These are phyloP conservation scores for Heliosperma pusillum DNA, from an alignment of 148 eudicot species.

Conservation along the genomic window DNA sequence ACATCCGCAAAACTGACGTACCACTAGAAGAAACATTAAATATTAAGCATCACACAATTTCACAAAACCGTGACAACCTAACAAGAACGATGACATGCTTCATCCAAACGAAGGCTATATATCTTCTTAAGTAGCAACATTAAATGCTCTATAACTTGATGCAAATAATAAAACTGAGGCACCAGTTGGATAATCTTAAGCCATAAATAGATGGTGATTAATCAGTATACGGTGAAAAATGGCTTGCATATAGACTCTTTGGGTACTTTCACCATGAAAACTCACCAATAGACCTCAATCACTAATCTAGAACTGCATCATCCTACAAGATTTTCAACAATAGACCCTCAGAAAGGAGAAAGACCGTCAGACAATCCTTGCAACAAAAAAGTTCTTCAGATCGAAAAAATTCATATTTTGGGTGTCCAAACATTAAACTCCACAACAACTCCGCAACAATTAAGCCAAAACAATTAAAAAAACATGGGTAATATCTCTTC, in stretches of 20 bases:
- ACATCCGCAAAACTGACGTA: background rate
- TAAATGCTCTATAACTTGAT: background rate
- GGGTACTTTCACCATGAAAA: background rate
- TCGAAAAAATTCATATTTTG: background rate
- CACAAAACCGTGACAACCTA: background rate
- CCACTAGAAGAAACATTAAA: conserved; percentile 1
- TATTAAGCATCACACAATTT: background rate
- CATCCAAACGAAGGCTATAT: background rate
- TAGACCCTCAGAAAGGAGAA: background rate
- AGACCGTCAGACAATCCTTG: background rate
- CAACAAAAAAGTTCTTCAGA: background rate
- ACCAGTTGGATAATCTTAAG: background rate
- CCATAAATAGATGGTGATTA: background rate
- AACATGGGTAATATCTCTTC: background rate
- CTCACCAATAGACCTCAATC: background rate
- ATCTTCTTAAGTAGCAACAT: background rate
- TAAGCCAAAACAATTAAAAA: too few species aligned
- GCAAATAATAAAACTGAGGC: background rate
- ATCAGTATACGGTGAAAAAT: background rate
- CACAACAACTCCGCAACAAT: background rate
- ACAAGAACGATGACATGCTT: background rate
- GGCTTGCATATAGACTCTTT: background rate
- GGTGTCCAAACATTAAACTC: background rate
- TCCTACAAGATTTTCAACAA: background rate
- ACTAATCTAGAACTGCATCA: background rate